These are phyloP conservation scores for Lenzites betulinus DNA, from an alignment of 768 basidiomycete species.

Conservation along the genomic window DNA sequence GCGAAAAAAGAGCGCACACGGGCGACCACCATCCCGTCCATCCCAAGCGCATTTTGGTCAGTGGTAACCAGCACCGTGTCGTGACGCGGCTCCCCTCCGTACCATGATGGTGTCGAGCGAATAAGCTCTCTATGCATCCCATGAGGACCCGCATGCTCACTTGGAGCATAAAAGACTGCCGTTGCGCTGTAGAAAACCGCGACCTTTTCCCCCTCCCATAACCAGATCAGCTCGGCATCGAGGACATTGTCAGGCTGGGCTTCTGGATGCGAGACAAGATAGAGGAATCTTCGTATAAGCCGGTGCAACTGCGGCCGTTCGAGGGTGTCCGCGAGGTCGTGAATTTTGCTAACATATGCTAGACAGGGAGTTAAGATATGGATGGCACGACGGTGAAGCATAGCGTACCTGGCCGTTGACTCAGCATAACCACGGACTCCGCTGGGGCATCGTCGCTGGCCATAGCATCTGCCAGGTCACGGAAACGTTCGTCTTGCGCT, in stretches of 20 bases:
- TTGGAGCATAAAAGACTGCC: constrained; percentile 31
- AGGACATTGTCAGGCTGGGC: not conserved
- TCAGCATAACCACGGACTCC: no score
- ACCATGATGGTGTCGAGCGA: constrained; percentile 26
- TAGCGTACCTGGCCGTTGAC: no score
- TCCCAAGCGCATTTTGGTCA: not conserved
- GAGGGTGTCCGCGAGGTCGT: no score
- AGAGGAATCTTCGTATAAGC: no score
- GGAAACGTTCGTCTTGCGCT: no score
- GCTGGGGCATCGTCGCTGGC: no score
- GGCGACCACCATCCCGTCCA: not conserved
- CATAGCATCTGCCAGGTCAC: no score
- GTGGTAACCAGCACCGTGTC: not conserved
- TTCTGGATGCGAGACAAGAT: no score
- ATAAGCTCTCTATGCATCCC: constrained; percentile 34
- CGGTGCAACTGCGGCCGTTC: no score
- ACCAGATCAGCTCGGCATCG: not conserved
- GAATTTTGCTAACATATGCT: no score
- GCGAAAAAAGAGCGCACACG: constrained; percentile 25
- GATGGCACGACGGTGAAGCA: no score
- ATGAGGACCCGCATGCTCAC: constrained; percentile 28
- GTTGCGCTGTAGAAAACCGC: constrained; percentile 29
- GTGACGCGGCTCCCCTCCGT: constrained; percentile 4
- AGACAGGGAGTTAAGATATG: no score
- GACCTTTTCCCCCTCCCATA: not conserved